Evolutionary conservation across 495 filamentous ascomycete species (phyloP).

Genomic region (Aspergillus baeticus): DNA sequence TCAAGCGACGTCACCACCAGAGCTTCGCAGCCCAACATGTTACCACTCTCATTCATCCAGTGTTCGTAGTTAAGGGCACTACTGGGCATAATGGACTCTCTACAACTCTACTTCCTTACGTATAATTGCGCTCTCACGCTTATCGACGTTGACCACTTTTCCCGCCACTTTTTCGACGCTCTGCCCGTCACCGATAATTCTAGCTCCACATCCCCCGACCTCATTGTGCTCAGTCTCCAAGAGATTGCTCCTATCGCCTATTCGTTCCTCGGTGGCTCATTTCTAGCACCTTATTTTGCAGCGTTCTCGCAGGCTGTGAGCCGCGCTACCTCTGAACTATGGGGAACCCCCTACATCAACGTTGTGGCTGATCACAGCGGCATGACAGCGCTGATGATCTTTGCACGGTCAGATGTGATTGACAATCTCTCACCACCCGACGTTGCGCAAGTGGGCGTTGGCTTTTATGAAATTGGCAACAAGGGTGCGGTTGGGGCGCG

Average conservation of each 20-base stretch:
- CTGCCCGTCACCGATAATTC: slow-evolving; percentile 49
- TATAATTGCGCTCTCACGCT: slow-evolving; percentile 81
- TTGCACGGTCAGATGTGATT: slow-evolving; percentile 57
- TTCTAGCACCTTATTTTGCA: slow-evolving; percentile 72
- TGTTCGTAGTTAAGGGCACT: background rate
- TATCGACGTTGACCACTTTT: slow-evolving; percentile 64
- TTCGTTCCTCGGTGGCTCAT: slow-evolving; percentile 82
- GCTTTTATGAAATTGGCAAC: slow-evolving; percentile 84
- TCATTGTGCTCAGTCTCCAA: slow-evolving; percentile 79
- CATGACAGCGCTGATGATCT: slow-evolving; percentile 86
- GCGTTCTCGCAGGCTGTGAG: slow-evolving; percentile 66
- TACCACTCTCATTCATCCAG: background rate
- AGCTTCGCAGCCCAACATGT: background rate
- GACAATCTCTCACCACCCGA: slow-evolving; percentile 57
- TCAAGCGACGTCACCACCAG: background rate
- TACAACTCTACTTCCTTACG: slow-evolving; percentile 72
- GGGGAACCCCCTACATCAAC: slow-evolving; percentile 46
- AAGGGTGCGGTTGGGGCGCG: slow-evolving; percentile 87
- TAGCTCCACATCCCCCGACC: slow-evolving; percentile 51
- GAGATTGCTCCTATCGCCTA: slow-evolving; percentile 84
- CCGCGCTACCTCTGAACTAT: slow-evolving; percentile 53
- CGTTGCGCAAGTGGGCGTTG: slow-evolving; percentile 76
- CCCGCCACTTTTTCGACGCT: slow-evolving; percentile 68
- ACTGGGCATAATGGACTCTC: slow-evolving; percentile 40
- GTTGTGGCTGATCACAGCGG: slow-evolving; percentile 69